Base-by-base conservation (phyloP, 768 basidiomycete species). In the Rhizopogon sp. region DNA sequence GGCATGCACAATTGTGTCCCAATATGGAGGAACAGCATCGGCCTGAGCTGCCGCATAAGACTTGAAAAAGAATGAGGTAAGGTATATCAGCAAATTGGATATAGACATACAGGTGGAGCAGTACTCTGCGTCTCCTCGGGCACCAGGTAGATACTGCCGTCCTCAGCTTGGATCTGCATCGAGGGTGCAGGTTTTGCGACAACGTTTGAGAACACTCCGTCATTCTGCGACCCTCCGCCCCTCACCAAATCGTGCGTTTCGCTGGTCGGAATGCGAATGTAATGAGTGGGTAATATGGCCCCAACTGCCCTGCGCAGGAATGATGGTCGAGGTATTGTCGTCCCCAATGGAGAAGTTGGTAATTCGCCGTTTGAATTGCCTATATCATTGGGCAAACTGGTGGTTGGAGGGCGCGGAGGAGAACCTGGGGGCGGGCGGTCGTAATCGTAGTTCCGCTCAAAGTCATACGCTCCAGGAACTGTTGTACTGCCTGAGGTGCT, bases 181-280 rank as follows among this genome's bases (percentile, higher is more conserved):
- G 67, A 67, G 51, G 74, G 72, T 41, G 66, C 67, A 1, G 97
- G 96, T 68, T 97, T 97, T 1, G 96, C 96, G 60, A 83, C 85
- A 39, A 99, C 84, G 65, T 98, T 99, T 31, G 89, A 85, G 65
- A 98, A 99, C 8, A 98, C 95, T 3, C 97, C 97, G 62, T 97
- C 94, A 63, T 95, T 93, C 31, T 92, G 83, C 16, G 74, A 76
- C 0, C 89, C 90, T 6, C 85, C 85, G 33, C 90, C 90, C n/a
- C 73, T 66, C 44, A 58, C 44, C 16, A 64, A 64, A 43, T 56
- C 68, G 57, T 58, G 63, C 8, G 73, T 60, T 45, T 65, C 57
- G 8, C 72, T 66, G 17, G 77, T 76, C 1, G 83, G 78, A 37
- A 82, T 70, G 2, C 71, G 75, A 35, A 77, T 69, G 62, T 90